phyloP scores from a whole-genome alignment of 495 filamentous ascomycete species.

The Podospora fimiseda region DNA sequence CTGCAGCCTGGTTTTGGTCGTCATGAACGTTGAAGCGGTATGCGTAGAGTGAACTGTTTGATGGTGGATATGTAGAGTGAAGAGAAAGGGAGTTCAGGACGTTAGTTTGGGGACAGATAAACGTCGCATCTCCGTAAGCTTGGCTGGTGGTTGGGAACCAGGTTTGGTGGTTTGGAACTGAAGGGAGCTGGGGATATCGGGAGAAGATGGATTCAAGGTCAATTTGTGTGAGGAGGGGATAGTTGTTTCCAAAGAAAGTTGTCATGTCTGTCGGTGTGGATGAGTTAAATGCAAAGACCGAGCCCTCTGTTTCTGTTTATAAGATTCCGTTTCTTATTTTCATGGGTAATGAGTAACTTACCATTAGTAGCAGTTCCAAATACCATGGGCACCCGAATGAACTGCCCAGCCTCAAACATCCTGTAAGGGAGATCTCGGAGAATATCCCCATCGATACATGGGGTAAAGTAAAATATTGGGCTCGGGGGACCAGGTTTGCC shows the following conservation, averaged over 20 bases:
- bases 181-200: constrained; percentile 19
- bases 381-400: constrained; percentile 29
- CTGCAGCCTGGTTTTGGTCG: constrained; percentile 11
- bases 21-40: constrained; percentile 28
- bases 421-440: constrained; percentile 36
- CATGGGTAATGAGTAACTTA: not conserved
- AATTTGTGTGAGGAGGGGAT: constrained; percentile 36
- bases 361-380: constrained; percentile 42
- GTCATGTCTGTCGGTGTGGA: constrained; percentile 37
- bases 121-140: constrained; percentile 56
- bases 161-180: constrained; percentile 22
- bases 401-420: constrained; percentile 23
- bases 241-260: constrained; percentile 43
- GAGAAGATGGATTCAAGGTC: constrained; percentile 40
- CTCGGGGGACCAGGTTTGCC: constrained; percentile 36
- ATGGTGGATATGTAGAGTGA: not conserved
- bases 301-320: constrained; percentile 33
- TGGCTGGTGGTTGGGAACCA: constrained; percentile 42
- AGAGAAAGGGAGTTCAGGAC: constrained; percentile 23
- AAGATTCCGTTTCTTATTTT: not conserved
- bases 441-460: constrained; percentile 57
- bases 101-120: constrained; percentile 51
- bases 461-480: constrained; percentile 49
- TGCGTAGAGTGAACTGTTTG: constrained; percentile 3
- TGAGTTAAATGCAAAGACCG: constrained; percentile 44